Conservation (phyloP, 2,329 filamentous ascomycete species). For the Gaeumannomyces tritici region DNA sequence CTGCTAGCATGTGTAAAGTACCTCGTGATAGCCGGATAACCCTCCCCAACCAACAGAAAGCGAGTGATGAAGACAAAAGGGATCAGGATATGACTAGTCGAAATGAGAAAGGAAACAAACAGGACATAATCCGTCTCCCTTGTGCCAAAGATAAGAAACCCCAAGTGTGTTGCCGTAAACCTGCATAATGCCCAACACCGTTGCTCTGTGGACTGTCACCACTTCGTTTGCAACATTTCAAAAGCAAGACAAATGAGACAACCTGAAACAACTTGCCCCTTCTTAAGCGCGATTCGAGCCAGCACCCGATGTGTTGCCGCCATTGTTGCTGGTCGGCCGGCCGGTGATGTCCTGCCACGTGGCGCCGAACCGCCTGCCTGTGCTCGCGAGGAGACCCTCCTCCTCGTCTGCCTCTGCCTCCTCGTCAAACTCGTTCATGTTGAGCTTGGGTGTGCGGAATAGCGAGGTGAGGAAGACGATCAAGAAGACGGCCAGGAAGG, state of each 20-base stretch:
- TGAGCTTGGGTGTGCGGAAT: slow-evolving; percentile 69
- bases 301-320: neutral
- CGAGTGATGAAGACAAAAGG: neutral
- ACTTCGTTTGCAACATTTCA: neutral
- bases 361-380: slow-evolving; percentile 70
- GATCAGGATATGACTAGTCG: neutral
- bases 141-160: neutral
- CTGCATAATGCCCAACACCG: neutral
- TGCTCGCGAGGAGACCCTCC: slow-evolving; percentile 79
- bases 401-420: slow-evolving; percentile 90
- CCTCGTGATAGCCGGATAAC: neutral
- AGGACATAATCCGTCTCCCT: neutral
- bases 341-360: slow-evolving; percentile 85
- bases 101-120: neutral
- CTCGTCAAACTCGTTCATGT: slow-evolving; percentile 71
- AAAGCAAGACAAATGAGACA: neutral
- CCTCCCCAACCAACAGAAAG: neutral
- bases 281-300: neutral
- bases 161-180: neutral
- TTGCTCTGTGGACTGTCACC: neutral
- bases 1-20: neutral
- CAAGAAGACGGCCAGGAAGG: slow-evolving; percentile 75
- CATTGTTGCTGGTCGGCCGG: neutral
- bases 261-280: neutral
- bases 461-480: slow-evolving; percentile 71